A percentile compares a stretch with the other conserved stretches of the same genome.
Conservation (phyloP, 129 eudicot species). For the Chrysanthemum lavandulifolium region DNA sequence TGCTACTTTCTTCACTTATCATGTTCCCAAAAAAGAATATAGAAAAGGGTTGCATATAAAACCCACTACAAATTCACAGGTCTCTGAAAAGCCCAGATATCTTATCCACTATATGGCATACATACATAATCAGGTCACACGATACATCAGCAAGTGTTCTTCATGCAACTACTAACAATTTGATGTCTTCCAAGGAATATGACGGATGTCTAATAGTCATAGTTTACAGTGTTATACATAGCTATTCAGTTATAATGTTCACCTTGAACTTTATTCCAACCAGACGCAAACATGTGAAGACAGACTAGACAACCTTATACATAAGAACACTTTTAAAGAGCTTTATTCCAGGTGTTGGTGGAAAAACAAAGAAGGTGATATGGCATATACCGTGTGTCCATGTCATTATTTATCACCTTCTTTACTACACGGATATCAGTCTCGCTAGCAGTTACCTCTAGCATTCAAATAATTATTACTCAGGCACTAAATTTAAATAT, state of each 20-base stretch:
- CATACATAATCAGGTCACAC: background rate
- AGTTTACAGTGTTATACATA: background rate
- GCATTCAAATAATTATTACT: background rate
- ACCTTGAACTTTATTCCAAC: background rate
- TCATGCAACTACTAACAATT: background rate
- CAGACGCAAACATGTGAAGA: background rate
- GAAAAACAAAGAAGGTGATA: background rate
- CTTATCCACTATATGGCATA: no score
- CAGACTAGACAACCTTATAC: constrained; percentile 9
- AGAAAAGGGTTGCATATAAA: no score
- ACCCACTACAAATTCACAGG: no score
- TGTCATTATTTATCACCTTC: background rate
- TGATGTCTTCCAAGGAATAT: background rate
- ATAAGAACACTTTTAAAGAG: background rate
- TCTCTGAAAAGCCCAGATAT: no score
- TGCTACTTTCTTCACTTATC: background rate
- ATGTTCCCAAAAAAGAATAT: no score
- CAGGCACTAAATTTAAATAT: background rate
- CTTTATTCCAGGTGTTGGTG: background rate
- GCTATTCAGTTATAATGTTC: constrained; percentile 13
- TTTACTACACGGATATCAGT: background rate
- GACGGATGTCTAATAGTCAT: background rate
- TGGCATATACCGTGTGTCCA: background rate
- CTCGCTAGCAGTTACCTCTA: constrained; percentile 1
- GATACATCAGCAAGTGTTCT: background rate